A percentile compares a stretch with the other conserved stretches of the same genome.
These are phyloP conservation scores for Fistulifera solaris DNA, from an alignment of 108 stramenopile genomes.

Conservation along the genomic window DNA sequence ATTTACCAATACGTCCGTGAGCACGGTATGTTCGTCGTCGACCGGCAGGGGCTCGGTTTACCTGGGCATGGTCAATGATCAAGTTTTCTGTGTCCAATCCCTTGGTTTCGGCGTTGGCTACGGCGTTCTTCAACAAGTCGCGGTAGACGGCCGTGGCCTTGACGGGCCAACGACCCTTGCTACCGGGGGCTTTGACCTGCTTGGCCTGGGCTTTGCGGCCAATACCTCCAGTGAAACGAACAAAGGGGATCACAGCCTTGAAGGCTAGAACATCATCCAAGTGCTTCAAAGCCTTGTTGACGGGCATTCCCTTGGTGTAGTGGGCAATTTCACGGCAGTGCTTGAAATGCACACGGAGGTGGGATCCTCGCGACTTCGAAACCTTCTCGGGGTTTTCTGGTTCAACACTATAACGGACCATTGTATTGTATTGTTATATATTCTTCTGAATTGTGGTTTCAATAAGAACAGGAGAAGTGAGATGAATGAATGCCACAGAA, in stretches of 20 bases:
- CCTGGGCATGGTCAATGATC: constrained; percentile 88
- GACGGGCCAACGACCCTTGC: constrained; percentile 95
- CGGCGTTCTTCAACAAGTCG: constrained; percentile 91
- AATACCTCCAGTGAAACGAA: constrained; percentile 94
- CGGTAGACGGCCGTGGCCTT: constrained; percentile 95
- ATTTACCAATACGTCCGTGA: constrained; percentile 99
- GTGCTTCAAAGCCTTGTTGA: constrained; percentile 79
- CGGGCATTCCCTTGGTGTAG: constrained; percentile 92
- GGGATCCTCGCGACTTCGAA: constrained; percentile 90
- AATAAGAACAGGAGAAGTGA: no score
- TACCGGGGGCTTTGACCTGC: constrained; percentile 85
- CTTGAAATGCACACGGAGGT: constrained; percentile 99
- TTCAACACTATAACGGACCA: constrained; percentile 79
- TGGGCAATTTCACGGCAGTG: constrained; percentile 96
- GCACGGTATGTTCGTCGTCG: constrained; percentile 98
- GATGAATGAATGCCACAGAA: no score
- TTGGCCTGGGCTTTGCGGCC: constrained; percentile 94
- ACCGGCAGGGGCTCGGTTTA: constrained; percentile 94
- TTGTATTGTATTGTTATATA: no score
- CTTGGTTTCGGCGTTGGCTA: constrained; percentile 97
- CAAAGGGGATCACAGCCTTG: constrained; percentile 96
- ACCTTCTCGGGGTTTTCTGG: constrained; percentile 71
- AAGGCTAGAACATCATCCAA: constrained; percentile 89
- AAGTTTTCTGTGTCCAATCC: constrained; percentile 83
- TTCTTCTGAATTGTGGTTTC: no score